phyloP scores from a whole-genome alignment of 1,139 yeast species.

The Kodamaea arcana region DNA sequence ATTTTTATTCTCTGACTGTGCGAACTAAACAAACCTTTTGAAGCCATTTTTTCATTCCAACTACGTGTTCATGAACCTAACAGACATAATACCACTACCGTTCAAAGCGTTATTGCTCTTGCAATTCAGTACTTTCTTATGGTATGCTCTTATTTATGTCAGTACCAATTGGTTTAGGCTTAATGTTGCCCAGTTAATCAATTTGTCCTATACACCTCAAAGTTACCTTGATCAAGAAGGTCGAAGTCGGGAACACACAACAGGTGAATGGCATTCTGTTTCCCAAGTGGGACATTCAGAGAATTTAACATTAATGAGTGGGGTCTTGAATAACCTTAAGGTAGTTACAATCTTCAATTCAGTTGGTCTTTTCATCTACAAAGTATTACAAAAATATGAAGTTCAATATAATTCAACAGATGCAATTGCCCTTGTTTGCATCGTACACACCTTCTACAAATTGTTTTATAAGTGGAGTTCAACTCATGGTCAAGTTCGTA shows the following conservation, averaged over 20 bases:
- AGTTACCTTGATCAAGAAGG: constrained; percentile 25
- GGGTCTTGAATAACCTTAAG: constrained; percentile 30
- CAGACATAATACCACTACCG: constrained; percentile 31
- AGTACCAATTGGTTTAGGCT: constrained; percentile 22
- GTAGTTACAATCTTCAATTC: constrained; percentile 18
- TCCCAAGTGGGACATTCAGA: constrained; percentile 30
- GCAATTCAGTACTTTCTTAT: constrained; percentile 30
- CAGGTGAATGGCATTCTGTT: constrained; percentile 35
- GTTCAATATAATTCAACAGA: constrained; percentile 3
- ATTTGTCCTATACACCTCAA: constrained; percentile 37
- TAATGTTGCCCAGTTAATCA: constrained; percentile 35
- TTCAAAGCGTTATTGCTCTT: constrained; percentile 32
- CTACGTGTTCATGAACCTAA: constrained; percentile 10
- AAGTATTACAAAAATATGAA: constrained; percentile 14
- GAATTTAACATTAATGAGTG: constrained; percentile 27
- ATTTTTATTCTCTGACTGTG: neutral
- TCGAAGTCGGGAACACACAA: constrained; percentile 11
- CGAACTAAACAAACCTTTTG: too few species aligned
- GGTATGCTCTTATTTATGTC: constrained; percentile 30
- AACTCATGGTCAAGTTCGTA: constrained; percentile 38
- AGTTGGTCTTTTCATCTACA: constrained; percentile 21
- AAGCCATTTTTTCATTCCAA: neutral
- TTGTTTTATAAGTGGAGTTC: constrained; percentile 10
- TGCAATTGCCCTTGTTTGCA: constrained; percentile 8
- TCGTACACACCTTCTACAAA: constrained; percentile 9